Percentiles rank a stretch among this genome's conserved stretches.
phyloP scores from a whole-genome alignment of 108 stramenopile species.

The Skeletonema potamos region DNA sequence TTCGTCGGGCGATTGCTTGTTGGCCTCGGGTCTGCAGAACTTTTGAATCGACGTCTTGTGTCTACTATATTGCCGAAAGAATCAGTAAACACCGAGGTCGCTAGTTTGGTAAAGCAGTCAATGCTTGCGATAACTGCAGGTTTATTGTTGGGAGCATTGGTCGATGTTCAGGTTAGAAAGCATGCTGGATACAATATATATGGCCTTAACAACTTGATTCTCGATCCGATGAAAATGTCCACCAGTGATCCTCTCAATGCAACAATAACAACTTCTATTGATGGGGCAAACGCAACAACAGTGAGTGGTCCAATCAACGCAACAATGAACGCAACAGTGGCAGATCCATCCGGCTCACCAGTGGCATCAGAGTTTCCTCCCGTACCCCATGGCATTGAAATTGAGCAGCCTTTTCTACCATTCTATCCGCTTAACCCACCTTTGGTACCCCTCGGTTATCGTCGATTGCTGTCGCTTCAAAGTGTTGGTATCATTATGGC shows the following conservation, averaged over 20 bases:
- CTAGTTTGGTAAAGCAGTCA: slow-evolving; percentile 13
- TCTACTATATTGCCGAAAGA: slow-evolving; percentile 11
- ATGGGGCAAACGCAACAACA: not conserved
- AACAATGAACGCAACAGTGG: not conserved
- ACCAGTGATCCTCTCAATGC: not conserved
- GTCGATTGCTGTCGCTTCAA: slow-evolving; percentile 21
- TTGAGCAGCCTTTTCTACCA: slow-evolving; percentile 15
- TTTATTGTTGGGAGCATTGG: slow-evolving; percentile 29
- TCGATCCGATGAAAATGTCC: not conserved
- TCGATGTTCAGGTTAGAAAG: slow-evolving; percentile 22
- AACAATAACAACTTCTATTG: not conserved
- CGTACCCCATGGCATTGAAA: not conserved
- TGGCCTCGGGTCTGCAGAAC: slow-evolving; percentile 38
- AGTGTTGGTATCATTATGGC: slow-evolving; percentile 36
- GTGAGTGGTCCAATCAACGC: not conserved
- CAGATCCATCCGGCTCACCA: not conserved
- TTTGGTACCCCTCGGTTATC: slow-evolving; percentile 20
- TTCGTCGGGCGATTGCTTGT: slow-evolving; percentile 37
- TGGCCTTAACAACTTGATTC: not conserved
- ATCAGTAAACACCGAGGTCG: slow-evolving; percentile 28
- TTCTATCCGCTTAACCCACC: slow-evolving; percentile 16
- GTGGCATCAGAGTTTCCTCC: not conserved
- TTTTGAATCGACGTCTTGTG: slow-evolving; percentile 28
- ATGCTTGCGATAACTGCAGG: slow-evolving; percentile 21
- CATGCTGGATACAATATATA: not conserved